A percentile compares a stretch with the other conserved stretches of the same genome.
Conservation (phyloP, 331 rosid genomes). For the Arachis monticola region DNA sequence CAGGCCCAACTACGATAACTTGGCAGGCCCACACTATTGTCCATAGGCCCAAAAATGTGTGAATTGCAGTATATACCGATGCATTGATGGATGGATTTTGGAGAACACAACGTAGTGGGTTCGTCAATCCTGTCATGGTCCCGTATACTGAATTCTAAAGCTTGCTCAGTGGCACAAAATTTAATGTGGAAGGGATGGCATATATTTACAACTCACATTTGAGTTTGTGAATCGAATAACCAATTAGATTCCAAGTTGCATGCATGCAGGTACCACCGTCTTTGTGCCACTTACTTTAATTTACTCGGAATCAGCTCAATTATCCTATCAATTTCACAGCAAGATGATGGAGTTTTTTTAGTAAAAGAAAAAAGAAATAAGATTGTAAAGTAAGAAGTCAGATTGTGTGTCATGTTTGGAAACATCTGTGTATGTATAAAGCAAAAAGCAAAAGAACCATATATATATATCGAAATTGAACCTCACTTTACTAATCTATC, state of each 20-base stretch:
- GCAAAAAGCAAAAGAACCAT: slow-evolving; percentile 33
- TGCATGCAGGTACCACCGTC: neutral
- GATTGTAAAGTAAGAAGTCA: slow-evolving; percentile 19
- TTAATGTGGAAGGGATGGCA: neutral
- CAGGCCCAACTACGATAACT: neutral
- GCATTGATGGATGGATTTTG: neutral
- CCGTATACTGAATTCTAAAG: neutral
- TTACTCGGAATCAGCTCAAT: slow-evolving; percentile 1
- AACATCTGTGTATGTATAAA: slow-evolving; percentile 14
- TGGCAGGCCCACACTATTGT: neutral
- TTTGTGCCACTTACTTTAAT: slow-evolving; percentile 26
- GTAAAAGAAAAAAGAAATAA: too few species aligned
- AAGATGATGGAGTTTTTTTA: neutral
- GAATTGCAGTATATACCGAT: neutral
- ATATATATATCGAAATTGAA: neutral
- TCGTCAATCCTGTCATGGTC: neutral
- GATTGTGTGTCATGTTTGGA: slow-evolving; percentile 26
- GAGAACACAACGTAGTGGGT: neutral
- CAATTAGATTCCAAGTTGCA: neutral
- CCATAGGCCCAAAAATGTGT: neutral
- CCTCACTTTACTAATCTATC: neutral
- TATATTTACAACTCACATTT: neutral
- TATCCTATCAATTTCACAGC: neutral
- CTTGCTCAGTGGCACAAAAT: slow-evolving; percentile 15
- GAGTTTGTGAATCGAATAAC: neutral